A percentile compares a stretch with the other conserved stretches of the same genome.
Conservation (phyloP, 1,284 basidiomycete species). For the Trichosporon asahii region DNA sequence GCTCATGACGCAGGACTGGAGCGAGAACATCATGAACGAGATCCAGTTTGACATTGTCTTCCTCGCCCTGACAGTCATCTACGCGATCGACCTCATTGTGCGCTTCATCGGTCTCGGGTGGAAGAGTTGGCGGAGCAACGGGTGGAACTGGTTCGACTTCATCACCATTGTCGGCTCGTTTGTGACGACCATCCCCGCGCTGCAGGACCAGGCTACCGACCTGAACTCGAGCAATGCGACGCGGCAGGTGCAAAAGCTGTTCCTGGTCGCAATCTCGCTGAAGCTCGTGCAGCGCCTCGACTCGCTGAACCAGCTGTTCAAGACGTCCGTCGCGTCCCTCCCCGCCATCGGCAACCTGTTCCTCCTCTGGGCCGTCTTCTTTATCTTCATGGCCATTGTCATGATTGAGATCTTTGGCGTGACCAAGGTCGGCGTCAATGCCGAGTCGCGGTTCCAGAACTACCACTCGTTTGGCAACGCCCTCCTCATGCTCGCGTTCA, state of each 20-base stretch:
- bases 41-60: constrained; percentile 74
- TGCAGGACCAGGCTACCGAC: constrained; percentile 52
- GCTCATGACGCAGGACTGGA: constrained; percentile 82
- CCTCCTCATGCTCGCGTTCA: constrained; percentile 72
- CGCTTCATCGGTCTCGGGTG: constrained; percentile 81
- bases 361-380: constrained; percentile 84
- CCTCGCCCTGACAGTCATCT: constrained; percentile 68
- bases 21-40: constrained; percentile 59
- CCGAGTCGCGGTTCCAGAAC: constrained; percentile 70
- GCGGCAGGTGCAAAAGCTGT: constrained; percentile 83
- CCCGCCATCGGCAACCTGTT: constrained; percentile 84
- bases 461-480: constrained; percentile 77
- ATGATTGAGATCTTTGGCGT: constrained; percentile 89
- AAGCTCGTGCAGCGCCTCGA: constrained; percentile 90
- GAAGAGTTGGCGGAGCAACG: constrained; percentile 76
- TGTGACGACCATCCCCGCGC: constrained; percentile 73
- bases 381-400: constrained; percentile 88
- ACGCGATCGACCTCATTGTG: constrained; percentile 72
- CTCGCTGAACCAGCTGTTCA: constrained; percentile 91
- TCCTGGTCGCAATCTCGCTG: constrained; percentile 87
- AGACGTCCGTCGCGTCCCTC: constrained; percentile 82
- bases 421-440: constrained; percentile 73
- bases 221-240: constrained; percentile 34
- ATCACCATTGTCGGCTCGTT: constrained; percentile 78
- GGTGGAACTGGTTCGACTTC: constrained; percentile 91